A percentile compares a stretch with the other conserved stretches of the same genome.
These are phyloP conservation scores for Trametes meyenii DNA, from an alignment of 768 basidiomycete genomes.

Conservation along the genomic window DNA sequence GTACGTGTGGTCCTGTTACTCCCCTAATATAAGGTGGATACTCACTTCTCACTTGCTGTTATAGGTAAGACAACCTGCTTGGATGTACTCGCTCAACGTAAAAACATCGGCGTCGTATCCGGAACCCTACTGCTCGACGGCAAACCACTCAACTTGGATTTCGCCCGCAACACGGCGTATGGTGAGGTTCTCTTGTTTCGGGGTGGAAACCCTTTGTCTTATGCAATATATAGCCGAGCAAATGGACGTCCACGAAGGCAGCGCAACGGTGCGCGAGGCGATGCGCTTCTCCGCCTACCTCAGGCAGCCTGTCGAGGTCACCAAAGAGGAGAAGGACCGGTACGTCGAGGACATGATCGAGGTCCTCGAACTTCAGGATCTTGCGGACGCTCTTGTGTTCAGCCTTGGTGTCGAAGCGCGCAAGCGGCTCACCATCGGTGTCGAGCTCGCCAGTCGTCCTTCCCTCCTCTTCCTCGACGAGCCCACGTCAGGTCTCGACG, in stretches of 20 bases:
- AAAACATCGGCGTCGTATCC: constrained; percentile 67
- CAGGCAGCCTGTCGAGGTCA: constrained; percentile 69
- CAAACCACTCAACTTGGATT: constrained; percentile 58
- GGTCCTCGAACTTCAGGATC: constrained; percentile 80
- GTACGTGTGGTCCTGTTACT: constrained; percentile 35
- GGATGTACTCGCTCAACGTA: constrained; percentile 72
- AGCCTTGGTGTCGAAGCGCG: constrained; percentile 69
- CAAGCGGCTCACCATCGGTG: constrained; percentile 89
- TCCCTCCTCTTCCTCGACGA: constrained; percentile 69
- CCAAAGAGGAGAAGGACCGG: constrained; percentile 72
- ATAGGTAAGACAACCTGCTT: constrained; percentile 76
- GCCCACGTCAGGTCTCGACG: constrained; percentile 60
- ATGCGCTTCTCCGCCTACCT: constrained; percentile 85
- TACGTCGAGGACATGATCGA: constrained; percentile 87
- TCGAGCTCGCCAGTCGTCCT: constrained; percentile 90
- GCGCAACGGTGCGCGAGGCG: constrained; percentile 82
- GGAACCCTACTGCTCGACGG: constrained; percentile 72
- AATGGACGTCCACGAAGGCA: constrained; percentile 84
- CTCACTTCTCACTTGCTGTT: constrained; percentile 7
- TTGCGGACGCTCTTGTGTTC: constrained; percentile 81
- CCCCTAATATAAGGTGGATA: background rate
- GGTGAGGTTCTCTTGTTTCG: constrained; percentile 44
- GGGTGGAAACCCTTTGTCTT: constrained; percentile 26
- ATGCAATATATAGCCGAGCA: constrained; percentile 61
- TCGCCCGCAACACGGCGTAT: constrained; percentile 75